Evolutionary conservation across 1,139 yeast genomes (phyloP).

Genomic region (Waltiozyma sp.): DNA sequence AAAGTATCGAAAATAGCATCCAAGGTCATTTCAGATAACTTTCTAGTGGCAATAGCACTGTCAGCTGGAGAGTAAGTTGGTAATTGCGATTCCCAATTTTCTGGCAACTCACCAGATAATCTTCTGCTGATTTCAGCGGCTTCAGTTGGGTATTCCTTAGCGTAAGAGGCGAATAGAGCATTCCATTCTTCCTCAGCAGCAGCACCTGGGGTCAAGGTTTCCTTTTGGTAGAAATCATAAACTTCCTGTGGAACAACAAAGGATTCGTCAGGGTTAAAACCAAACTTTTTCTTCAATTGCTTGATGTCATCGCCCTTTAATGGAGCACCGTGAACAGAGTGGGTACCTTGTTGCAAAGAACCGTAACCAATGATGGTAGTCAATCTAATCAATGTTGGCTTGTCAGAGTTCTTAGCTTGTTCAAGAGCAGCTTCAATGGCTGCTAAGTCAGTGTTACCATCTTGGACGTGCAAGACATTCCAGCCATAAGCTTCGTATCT

Average conservation of each 20-base stretch:
- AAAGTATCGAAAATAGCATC: constrained; percentile 49
- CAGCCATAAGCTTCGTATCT: constrained; percentile 94
- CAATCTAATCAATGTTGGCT: constrained; percentile 87
- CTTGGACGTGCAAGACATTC: constrained; percentile 69
- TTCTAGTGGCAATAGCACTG: constrained; percentile 87
- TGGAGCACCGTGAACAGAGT: constrained; percentile 95
- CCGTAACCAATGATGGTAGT: constrained; percentile 94
- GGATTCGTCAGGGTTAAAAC: constrained; percentile 78
- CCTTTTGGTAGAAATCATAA: constrained; percentile 51
- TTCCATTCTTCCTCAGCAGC: constrained; percentile 70
- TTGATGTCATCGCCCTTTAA: constrained; percentile 87
- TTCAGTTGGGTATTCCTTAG: constrained; percentile 61
- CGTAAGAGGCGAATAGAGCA: constrained; percentile 47
- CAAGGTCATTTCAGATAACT: constrained; percentile 79
- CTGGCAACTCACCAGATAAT: constrained; percentile 71
- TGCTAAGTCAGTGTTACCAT: constrained; percentile 74
- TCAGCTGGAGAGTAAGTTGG: constrained; percentile 77
- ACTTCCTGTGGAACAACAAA: constrained; percentile 83
- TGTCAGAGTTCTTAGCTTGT: constrained; percentile 57
- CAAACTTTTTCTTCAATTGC: constrained; percentile 76
- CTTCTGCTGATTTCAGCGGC: constrained; percentile 82
- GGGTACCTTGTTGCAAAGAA: constrained; percentile 77
- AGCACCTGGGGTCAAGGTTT: constrained; percentile 51
- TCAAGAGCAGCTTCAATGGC: constrained; percentile 68
- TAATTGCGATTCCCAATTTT: constrained; percentile 65